These are phyloP conservation scores for Trichoderma polysporum DNA, from an alignment of 2,329 filamentous ascomycete species.

Conservation along the genomic window DNA sequence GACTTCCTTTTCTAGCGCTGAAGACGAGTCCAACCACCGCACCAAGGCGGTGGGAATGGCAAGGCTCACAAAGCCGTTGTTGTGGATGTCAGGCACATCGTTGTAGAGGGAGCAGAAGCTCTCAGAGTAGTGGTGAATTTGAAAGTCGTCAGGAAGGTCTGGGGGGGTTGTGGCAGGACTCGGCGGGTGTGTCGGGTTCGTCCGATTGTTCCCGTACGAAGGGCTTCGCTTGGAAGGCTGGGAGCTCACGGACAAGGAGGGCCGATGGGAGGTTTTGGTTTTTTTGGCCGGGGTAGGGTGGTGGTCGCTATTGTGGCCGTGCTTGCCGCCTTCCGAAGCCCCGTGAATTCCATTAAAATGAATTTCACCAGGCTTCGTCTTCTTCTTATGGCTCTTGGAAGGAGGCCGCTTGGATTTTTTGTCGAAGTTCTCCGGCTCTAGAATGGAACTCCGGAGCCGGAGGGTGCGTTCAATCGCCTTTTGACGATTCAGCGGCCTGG, in stretches of 20 bases:
- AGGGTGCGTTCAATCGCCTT: conserved; percentile 72
- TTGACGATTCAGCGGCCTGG: conserved; percentile 69
- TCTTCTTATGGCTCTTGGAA: conserved; percentile 86
- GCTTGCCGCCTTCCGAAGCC: conserved; percentile 55
- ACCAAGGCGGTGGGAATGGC: conserved; percentile 72
- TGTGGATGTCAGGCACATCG: conserved; percentile 59
- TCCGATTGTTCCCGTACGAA: conserved; percentile 58
- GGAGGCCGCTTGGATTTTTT: conserved; percentile 73
- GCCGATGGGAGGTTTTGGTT: conserved; percentile 75
- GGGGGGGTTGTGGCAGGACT: conserved; percentile 78
- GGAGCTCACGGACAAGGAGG: conserved; percentile 74
- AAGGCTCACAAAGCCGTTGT: conserved; percentile 77
- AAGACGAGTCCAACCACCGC: conserved; percentile 74
- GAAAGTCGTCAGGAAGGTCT: conserved; percentile 61
- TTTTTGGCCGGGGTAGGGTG: conserved; percentile 68
- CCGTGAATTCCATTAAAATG: conserved; percentile 66
- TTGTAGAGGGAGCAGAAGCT: conserved; percentile 76
- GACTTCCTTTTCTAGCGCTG: conserved; percentile 65
- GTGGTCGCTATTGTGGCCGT: conserved; percentile 44
- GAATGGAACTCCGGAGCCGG: conserved; percentile 50
- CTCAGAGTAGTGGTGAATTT: conserved; percentile 68
- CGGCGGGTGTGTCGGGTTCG: conserved; percentile 58
- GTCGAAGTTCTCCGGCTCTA: conserved; percentile 53
- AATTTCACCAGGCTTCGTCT: conserved; percentile 67
- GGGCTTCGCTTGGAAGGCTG: conserved; percentile 64